Evolutionary conservation across 1,284 basidiomycete genomes (phyloP), one percentile per base, ranked within the genome.

Genomic region (Moesziomyces sp.): DNA sequence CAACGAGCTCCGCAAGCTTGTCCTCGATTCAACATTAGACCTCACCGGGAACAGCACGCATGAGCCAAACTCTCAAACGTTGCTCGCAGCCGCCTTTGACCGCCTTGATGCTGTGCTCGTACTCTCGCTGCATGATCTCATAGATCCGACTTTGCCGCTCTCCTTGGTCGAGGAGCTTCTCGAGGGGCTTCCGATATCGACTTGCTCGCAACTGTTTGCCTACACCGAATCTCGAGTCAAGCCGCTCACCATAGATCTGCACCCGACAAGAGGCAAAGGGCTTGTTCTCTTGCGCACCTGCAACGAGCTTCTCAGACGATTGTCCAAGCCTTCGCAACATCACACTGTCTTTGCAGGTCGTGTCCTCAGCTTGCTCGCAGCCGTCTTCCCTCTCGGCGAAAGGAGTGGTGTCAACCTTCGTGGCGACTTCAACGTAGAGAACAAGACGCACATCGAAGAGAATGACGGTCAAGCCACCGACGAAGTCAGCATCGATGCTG

Each of bases 361-460:
- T 1, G 93, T 96, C 78, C 86, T 94, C 78, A 92, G 91, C 1
- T 92, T 94, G 82, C 86, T 96, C 49, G 92, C 91, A 66, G 88
- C 88, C 1, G 92, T 93, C 1, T 95, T 94, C 79, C 92, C 93
- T 5, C 85, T 96, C 10, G 91, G 92, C 3, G 93, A 96, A 83
- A 87, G 93, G 49, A 94, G 92, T 82, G 93, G 93, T 40, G 93
- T 96, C 47, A 96, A 96, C 83, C 84, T 95, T 68, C 87, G 92
- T 44, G 94, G 94, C 59, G 92, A 93, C 30, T 86, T 85, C 68
- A 85, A 85, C 91, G 91, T 84, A 89, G 93, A 13, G 88, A 93
- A 59, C 86, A 74, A 76, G 13, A 84, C 80, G 2, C 21, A 48
- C 42, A 66, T 72, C 52, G 76, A 74, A 21, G 70, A 78, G 0